A percentile compares a stretch with the other conserved stretches of the same genome.
phyloP scores from a whole-genome alignment of 2,329 filamentous ascomycete genomes.

The Paraphaeosphaeria minitans region DNA sequence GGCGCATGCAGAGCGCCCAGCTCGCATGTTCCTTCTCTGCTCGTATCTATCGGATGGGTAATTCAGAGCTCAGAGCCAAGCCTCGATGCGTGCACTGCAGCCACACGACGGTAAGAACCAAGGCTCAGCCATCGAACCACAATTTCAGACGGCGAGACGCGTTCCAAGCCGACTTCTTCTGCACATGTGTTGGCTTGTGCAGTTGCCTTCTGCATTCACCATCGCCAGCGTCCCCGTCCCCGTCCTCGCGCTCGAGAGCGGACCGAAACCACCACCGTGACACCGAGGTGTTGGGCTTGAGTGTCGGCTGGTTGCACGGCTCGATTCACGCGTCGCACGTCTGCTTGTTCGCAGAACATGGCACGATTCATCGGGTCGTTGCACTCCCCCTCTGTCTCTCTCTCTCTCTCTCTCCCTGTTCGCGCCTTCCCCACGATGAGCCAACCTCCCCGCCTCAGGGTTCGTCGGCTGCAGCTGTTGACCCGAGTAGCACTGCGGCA shows the following conservation, averaged over 20 bases:
- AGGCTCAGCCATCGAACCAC: conserved; percentile 5
- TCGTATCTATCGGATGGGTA: neutral
- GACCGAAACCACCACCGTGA: conserved; percentile 8
- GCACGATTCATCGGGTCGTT: conserved; percentile 20
- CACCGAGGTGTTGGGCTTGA: conserved; percentile 19
- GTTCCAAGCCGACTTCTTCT: conserved; percentile 5
- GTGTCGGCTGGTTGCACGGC: conserved; percentile 16
- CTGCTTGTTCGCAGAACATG: conserved; percentile 21
- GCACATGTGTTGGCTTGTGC: conserved; percentile 12
- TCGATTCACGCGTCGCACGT: conserved; percentile 12
- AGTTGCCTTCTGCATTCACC: conserved; percentile 5
- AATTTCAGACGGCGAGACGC: conserved; percentile 11
- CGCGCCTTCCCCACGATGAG: conserved; percentile 30
- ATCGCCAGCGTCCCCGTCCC: conserved; percentile 23
- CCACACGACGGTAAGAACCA: conserved; percentile 14
- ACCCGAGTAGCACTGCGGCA: conserved; percentile 3
- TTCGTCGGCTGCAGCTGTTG: neutral
- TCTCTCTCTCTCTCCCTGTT: neutral
- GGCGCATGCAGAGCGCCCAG: neutral
- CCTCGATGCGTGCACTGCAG: neutral
- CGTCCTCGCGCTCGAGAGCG: conserved; percentile 20
- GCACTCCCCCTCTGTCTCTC: too few species aligned
- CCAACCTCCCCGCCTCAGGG: conserved; percentile 8
- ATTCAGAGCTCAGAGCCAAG: conserved; percentile 5
- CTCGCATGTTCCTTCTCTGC: neutral